Evolutionary conservation across 164 flowering plant species (phyloP).

Genomic region (Stephania japonica): DNA sequence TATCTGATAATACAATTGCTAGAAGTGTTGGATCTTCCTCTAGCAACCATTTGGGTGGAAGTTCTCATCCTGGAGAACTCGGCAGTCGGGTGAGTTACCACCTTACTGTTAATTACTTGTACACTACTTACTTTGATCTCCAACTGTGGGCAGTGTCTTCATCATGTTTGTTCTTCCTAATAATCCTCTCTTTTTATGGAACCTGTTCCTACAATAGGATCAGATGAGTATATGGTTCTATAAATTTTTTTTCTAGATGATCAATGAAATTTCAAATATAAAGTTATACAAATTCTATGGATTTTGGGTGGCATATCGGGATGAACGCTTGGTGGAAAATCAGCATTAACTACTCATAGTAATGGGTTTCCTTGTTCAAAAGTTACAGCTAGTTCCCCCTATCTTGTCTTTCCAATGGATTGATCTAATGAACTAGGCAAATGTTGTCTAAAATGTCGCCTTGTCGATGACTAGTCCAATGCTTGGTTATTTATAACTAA

Average conservation of each 20-base stretch:
- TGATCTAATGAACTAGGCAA: no score
- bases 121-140: neutral
- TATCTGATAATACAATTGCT: constrained; percentile 31
- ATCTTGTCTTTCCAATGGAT: no score
- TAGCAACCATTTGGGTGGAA: constrained; percentile 31
- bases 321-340: neutral
- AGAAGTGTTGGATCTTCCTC: constrained; percentile 39
- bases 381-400: no score
- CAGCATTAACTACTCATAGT: neutral
- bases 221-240: neutral
- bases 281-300: neutral
- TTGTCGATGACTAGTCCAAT: no score
- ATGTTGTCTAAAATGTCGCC: no score
- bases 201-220: neutral
- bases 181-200: neutral
- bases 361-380: neutral
- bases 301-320: neutral
- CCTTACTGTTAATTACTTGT: neutral
- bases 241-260: neutral
- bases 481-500: no score
- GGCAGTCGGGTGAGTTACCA: constrained; percentile 39
- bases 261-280: neutral
- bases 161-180: neutral
- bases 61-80: constrained; percentile 33
- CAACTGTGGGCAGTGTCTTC: neutral